phyloP scores from a whole-genome alignment of 1,284 basidiomycete species.

The Rhodotorula sp. region DNA sequence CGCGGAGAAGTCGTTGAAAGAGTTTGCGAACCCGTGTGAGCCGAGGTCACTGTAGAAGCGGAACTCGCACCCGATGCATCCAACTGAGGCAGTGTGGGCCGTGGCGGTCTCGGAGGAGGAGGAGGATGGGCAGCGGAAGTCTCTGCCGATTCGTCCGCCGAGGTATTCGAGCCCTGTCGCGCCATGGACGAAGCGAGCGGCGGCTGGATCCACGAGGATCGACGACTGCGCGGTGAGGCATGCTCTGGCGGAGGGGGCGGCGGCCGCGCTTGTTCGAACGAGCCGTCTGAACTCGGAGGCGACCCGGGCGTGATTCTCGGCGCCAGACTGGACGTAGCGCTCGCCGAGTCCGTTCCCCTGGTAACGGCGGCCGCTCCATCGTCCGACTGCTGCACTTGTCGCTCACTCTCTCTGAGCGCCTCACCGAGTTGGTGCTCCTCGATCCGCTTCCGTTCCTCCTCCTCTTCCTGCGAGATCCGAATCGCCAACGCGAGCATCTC shows the following conservation, averaged over 20 bases:
- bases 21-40: not conserved
- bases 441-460: slow-evolving; percentile 10
- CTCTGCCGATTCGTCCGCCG: not conserved
- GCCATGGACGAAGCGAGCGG: slow-evolving; percentile 16
- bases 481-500: slow-evolving; percentile 37
- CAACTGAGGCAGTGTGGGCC: not conserved
- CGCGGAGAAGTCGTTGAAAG: not conserved
- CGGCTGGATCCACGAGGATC: slow-evolving; percentile 21
- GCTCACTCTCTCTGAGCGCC: slow-evolving; percentile 6
- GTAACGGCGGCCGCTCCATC: not conserved
- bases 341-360: not conserved
- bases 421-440: slow-evolving; percentile 11
- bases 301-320: not conserved
- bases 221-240: not conserved
- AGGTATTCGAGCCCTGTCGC: slow-evolving; percentile 2
- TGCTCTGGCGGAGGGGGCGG: no score
- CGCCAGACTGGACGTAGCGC: not conserved
- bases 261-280: not conserved
- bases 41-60: not conserved
- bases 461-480: slow-evolving; percentile 34
- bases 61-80: slow-evolving; percentile 2
- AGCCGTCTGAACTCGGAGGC: not conserved
- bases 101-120: not conserved
- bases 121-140: not conserved
- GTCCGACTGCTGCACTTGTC: not conserved